A percentile compares a stretch with the other conserved stretches of the same genome.
Conservation (phyloP, 1,139 yeast genomes). For the Debaryomycetaceae sp. region DNA sequence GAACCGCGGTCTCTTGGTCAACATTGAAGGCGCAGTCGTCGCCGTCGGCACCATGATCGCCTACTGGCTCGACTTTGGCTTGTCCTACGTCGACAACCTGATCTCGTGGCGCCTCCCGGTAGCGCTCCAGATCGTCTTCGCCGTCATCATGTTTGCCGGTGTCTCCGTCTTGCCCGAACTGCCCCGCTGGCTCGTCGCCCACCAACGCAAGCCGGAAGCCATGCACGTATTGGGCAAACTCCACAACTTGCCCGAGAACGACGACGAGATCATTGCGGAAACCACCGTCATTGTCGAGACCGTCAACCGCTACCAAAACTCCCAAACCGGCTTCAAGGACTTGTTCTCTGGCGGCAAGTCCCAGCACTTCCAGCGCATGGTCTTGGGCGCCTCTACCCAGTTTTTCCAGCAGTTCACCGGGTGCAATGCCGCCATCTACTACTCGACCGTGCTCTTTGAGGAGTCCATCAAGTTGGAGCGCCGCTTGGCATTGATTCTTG, state of each 20-base stretch:
- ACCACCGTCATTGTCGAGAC: conserved; percentile 31
- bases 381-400: conserved; percentile 55
- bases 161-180: conserved; percentile 47
- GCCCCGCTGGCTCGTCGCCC: conserved; percentile 62
- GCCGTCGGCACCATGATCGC: conserved; percentile 66
- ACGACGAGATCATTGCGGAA: conserved; percentile 37
- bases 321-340: conserved; percentile 35
- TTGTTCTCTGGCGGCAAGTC: conserved; percentile 48
- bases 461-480: conserved; percentile 38
- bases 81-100: conserved; percentile 42
- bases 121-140: conserved; percentile 32
- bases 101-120: conserved; percentile 28
- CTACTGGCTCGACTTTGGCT: conserved; percentile 72
- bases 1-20: conserved; percentile 62
- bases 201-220: conserved; percentile 42
- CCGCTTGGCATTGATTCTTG: conserved; percentile 45
- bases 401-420: conserved; percentile 55
- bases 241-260: conserved; percentile 24
- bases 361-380: conserved; percentile 44
- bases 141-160: conserved; percentile 23
- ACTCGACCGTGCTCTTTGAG: conserved; percentile 53
- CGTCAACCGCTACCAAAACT: conserved; percentile 26
- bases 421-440: conserved; percentile 61
- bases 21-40: conserved; percentile 59
- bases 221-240: conserved; percentile 28